Evolutionary conservation across 805 yeast species (phyloP).

Genomic region (Monosporozyma aerobia): DNA sequence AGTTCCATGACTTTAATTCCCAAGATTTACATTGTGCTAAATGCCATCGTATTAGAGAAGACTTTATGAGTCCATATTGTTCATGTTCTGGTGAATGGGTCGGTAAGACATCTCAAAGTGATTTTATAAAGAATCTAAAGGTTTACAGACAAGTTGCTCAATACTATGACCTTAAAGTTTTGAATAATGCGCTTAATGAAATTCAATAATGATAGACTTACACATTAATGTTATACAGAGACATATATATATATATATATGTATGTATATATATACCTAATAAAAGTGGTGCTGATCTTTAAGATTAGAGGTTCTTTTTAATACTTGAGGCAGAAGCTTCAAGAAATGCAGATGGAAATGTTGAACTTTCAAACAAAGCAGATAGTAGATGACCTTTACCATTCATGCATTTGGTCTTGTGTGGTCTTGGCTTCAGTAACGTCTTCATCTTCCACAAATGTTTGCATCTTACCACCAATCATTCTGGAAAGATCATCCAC

Average conservation of each 20-base stretch:
- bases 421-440: conserved; percentile 9
- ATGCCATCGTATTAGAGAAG: conserved; percentile 59
- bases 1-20: conserved; percentile 49
- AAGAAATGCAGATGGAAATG: not conserved
- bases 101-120: conserved; percentile 41
- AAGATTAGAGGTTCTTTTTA: not conserved
- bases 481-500: conserved; percentile 27
- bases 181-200: conserved; percentile 20
- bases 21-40: conserved; percentile 80
- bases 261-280: not conserved
- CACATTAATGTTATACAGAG: not conserved
- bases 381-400: conserved; percentile 11
- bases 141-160: conserved; percentile 52
- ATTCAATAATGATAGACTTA: not conserved
- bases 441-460: conserved; percentile 23
- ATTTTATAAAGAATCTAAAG: conserved; percentile 36
- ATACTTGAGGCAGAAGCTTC: not conserved
- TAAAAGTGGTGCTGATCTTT: not conserved
- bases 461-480: conserved; percentile 26
- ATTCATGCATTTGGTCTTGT: conserved; percentile 20
- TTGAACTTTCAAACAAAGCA: not conserved
- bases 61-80: conserved; percentile 66
- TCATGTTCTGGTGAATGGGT: conserved; percentile 84
- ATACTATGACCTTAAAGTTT: conserved; percentile 49
- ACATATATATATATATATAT: not conserved